Conservation (phyloP, 2,329 filamentous ascomycete species). For the Trichoderma hamatum region DNA sequence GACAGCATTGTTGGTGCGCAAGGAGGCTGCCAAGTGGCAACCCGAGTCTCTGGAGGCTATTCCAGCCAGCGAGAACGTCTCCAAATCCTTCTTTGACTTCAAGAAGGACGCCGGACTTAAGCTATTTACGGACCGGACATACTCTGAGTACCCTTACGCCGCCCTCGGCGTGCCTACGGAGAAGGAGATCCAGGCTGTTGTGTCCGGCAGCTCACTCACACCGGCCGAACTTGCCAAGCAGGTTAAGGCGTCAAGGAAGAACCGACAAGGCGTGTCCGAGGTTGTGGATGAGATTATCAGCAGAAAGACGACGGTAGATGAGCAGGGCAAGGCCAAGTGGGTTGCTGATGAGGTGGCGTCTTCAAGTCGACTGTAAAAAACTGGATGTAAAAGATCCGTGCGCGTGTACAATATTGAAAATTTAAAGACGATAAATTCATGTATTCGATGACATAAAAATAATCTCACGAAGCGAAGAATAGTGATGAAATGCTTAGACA, state of each 20-base stretch:
- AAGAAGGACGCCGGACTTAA: conserved; percentile 52
- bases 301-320: conserved; percentile 60
- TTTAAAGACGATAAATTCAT: conserved; percentile 6
- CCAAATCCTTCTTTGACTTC: conserved; percentile 69
- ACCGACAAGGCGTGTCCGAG: conserved; percentile 69
- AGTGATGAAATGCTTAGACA: background rate
- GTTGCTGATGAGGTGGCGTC: conserved; percentile 35
- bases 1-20: conserved; percentile 74
- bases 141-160: conserved; percentile 71
- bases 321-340: conserved; percentile 50
- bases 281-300: conserved; percentile 70
- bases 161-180: conserved; percentile 76
- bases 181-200: conserved; percentile 54
- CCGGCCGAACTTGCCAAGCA: conserved; percentile 63
- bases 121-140: conserved; percentile 67
- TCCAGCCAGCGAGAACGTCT: conserved; percentile 54
- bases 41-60: conserved; percentile 74
- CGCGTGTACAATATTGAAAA: conserved; percentile 19
- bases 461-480: background rate
- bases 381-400: background rate
- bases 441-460: background rate
- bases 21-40: conserved; percentile 72
- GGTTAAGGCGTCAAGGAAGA: conserved; percentile 61
- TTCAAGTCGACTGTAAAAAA: conserved; percentile 41
- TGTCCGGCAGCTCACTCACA: conserved; percentile 46